These are phyloP conservation scores for Coemansia sp. DNA, from an alignment of 192 early-diverging fungal genomes.

Conservation along the genomic window DNA sequence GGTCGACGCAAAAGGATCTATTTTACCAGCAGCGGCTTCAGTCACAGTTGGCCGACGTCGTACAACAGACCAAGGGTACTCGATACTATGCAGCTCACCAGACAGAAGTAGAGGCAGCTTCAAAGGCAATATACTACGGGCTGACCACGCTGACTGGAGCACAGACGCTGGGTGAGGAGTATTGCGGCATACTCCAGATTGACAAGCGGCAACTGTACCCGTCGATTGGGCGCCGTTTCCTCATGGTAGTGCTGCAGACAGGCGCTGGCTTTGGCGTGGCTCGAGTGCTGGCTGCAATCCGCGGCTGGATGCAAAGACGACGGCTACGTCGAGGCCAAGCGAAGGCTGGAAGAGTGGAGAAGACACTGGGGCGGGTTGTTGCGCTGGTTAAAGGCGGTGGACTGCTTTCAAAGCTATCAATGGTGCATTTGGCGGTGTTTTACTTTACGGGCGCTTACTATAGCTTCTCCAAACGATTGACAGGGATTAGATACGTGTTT, in stretches of 20 bases:
- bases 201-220: constrained; percentile 57
- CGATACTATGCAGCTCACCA: constrained; percentile 61
- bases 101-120: constrained; percentile 60
- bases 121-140: constrained; percentile 71
- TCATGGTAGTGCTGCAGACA: constrained; percentile 43
- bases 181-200: constrained; percentile 85
- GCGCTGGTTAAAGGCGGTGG: constrained; percentile 16
- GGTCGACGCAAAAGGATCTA: constrained; percentile 86
- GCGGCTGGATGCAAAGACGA: constrained; percentile 29
- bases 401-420: constrained; percentile 19
- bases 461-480: constrained; percentile 73
- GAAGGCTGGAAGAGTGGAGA: constrained; percentile 5
- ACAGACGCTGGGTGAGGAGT: constrained; percentile 94
- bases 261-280: constrained; percentile 15
- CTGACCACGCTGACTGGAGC: constrained; percentile 71
- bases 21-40: constrained; percentile 75
- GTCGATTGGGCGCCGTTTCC: constrained; percentile 34
- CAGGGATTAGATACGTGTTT: constrained; percentile 83
- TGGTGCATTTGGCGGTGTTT: constrained; percentile 83
- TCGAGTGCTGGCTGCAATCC: constrained; percentile 15
- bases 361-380: constrained; percentile 2
- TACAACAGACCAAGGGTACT: constrained; percentile 65
- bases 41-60: constrained; percentile 62
- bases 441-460: constrained; percentile 88
- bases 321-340: constrained; percentile 1